phyloP scores from a whole-genome alignment of 805 yeast genomes.

The Yamadazyma phyllophila region DNA sequence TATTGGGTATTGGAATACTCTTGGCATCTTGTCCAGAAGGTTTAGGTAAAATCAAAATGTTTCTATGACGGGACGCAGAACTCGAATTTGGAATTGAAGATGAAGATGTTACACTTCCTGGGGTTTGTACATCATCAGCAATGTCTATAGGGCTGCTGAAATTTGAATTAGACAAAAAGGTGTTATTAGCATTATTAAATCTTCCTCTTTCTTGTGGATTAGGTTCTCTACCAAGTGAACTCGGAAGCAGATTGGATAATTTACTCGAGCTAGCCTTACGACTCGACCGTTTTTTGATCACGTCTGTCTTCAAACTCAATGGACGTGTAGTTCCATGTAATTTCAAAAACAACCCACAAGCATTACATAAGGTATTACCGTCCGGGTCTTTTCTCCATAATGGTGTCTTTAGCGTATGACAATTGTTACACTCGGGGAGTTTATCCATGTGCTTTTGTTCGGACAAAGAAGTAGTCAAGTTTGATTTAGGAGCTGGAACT shows the following conservation, averaged over 20 bases:
- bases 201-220: neutral
- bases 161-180: constrained; percentile 5
- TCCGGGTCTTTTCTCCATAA: constrained; percentile 59
- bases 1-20: constrained; percentile 31
- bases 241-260: constrained; percentile 13
- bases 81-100: constrained; percentile 9
- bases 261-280: constrained; percentile 22
- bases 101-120: constrained; percentile 7
- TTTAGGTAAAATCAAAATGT: constrained; percentile 41
- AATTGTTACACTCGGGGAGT: constrained; percentile 50
- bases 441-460: constrained; percentile 8
- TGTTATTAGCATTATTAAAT: neutral
- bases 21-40: constrained; percentile 24
- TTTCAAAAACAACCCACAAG: constrained; percentile 60
- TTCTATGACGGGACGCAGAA: constrained; percentile 25
- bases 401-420: constrained; percentile 60
- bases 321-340: constrained; percentile 64
- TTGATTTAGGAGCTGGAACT: constrained; percentile 15
- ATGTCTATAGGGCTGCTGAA: constrained; percentile 9
- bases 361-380: constrained; percentile 62
- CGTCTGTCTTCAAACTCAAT: constrained; percentile 53
- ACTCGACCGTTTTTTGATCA: constrained; percentile 55
- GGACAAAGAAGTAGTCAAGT: constrained; percentile 21
- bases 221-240: neutral
- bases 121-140: constrained; percentile 6